Base-by-base conservation (phyloP, 1,284 basidiomycete genomes). In the Puccinia coronata region DNA sequence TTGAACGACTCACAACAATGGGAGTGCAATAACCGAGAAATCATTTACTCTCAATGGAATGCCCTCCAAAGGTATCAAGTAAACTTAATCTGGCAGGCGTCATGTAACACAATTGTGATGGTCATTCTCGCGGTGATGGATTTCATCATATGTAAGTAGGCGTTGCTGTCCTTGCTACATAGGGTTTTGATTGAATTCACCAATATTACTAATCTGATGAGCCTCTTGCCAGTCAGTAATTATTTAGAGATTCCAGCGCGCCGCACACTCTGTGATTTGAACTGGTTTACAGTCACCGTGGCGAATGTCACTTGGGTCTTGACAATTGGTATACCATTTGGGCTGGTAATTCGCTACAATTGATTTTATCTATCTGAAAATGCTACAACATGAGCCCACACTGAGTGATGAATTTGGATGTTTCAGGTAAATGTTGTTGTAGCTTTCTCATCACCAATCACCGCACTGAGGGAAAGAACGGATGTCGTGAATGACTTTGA, bases 311-410 rank as follows among this genome's bases (percentile, higher is more conserved):
- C 49, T 71, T 71, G 69, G 69, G 1, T 71, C 47, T 14, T 34
- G 47, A 71, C 69, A 8, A 51, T 71, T 9, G 69, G 69, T 16
- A 71, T 71, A 51, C 69, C 69, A 23, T 53, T 71, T 36, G 69
- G 69, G 1, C 47, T 71, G 47, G 69, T 71, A 53, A 47, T 8
- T 51, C 41, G n/a, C n/a, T n/a, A n/a, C 8, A 6, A 36, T 5
- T 41, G 16, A 23, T 39, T 20, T 41, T 20, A n/a, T 43, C 31
- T n/a, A 34, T 23, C 9, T 1, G 16, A 65, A 9, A 39, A 8
- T 41, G 11, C 9, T 12, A 18, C 11, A 20, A 4, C 9, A 23
- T 16, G 20, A 20, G 14, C 20, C 16, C 16, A 61, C 2, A 41
- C 8, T 41, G 61, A 41, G 6, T 65, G 23, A 1, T n/a, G 2